Conservation (phyloP, 2,329 filamentous ascomycete species). For the Trichoderma atroviride region DNA sequence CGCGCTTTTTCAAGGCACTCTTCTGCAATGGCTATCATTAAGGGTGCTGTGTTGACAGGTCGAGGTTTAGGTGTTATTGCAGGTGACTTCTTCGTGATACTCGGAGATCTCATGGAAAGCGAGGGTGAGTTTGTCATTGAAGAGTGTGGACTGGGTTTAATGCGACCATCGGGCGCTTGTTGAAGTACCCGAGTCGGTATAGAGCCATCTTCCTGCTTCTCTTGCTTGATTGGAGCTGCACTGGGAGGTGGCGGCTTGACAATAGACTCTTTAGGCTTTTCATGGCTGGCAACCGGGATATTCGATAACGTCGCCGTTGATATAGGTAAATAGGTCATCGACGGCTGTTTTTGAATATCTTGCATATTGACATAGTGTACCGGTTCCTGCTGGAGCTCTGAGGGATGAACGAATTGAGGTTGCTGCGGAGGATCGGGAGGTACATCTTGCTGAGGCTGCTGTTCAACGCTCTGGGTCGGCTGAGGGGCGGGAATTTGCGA, state of each 20-base stretch:
- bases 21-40: conserved; percentile 73
- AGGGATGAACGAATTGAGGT: conserved; percentile 31
- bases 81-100: conserved; percentile 48
- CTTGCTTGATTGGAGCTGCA: conserved; percentile 22
- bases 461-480: not conserved
- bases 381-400: conserved; percentile 31
- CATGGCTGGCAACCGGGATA: not conserved
- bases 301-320: conserved; percentile 29
- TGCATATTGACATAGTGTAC: conserved; percentile 44
- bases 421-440: conserved; percentile 28
- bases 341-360: conserved; percentile 42
- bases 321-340: conserved; percentile 34
- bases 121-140: conserved; percentile 48
- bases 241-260: conserved; percentile 17
- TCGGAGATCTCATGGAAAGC: conserved; percentile 44
- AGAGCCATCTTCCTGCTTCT: conserved; percentile 27
- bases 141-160: conserved; percentile 45
- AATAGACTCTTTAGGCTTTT: conserved; percentile 25
- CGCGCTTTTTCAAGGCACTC: conserved; percentile 73
- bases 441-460: conserved; percentile 9
- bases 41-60: conserved; percentile 55
- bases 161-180: conserved; percentile 23
- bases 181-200: conserved; percentile 26
- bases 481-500: not conserved
- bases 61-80: conserved; percentile 45